Base-by-base conservation (phyloP, 2,329 filamentous ascomycete species). In the Ophiosphaerella korrae region DNA sequence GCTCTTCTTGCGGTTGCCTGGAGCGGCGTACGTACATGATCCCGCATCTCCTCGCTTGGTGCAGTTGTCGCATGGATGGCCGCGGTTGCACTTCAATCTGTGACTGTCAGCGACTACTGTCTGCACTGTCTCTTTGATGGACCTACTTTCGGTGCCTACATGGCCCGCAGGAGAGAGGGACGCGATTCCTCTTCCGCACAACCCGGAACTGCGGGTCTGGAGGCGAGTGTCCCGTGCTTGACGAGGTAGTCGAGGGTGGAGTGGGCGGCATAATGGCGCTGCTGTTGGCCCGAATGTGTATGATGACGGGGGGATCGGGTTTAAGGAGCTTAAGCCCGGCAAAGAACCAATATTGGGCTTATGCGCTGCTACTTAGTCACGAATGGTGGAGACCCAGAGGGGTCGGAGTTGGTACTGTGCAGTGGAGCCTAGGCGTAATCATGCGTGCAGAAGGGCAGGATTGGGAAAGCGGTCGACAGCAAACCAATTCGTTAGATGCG, bases 11-110 rank as follows among this genome's bases (percentile, higher is more conserved):
- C 90, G 87, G 44, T 86, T 82, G 45, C 75, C 79, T 31, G 80
- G 76, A 63, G 82, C 78, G 40, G 91, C 92, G 78, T 97, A 97
- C 60, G 88, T 89, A 77, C 93, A 97, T 50, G 90, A 88, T 48
- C 82, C 77, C 12, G 88, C 87, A 74, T 92, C 90, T 60, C 86
- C 90, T 65, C 92, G 88, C 77, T 95, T 96, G 52, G 90, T 86
- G 74, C 93, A 97, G 72, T 97, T 97, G 76, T 94, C 91, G 77
- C 92, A 97, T 48, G 93, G 93, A 60, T 92, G 85, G 56, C 84
- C 86, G 68, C 94, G 87, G 74, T 97, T 96, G 79, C 93, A 97
- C 84, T 97, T 97, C 75, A 94, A 84, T 66, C 82, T 85, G 56
- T 52, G 39, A 42, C 24, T 42, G 57, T 71, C 47, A 71, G 62